Percentiles rank a stretch among this genome's conserved stretches.
These are phyloP conservation scores for Ascochyta clinopodiicola DNA, from an alignment of 2,329 filamentous ascomycete genomes.

Conservation along the genomic window DNA sequence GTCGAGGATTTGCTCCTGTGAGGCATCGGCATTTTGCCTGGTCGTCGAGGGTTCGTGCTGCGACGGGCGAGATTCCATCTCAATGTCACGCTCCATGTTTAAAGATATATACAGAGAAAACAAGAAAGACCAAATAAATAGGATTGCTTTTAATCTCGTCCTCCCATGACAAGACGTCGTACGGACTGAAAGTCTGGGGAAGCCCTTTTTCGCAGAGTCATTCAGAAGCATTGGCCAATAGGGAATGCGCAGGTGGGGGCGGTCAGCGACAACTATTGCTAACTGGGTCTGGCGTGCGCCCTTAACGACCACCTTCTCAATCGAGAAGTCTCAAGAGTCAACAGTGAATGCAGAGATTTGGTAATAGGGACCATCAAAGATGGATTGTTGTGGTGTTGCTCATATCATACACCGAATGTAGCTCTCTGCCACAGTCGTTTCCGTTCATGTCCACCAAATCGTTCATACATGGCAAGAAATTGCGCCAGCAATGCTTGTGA, in stretches of 20 bases:
- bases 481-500: constrained; percentile 17
- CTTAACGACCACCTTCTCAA: constrained; percentile 9
- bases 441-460: constrained; percentile 3
- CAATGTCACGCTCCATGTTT: constrained; percentile 5
- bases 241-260: not conserved
- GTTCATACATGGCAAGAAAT: constrained; percentile 15
- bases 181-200: constrained; percentile 3
- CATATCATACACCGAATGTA: constrained; percentile 10
- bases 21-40: not conserved
- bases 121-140: not conserved
- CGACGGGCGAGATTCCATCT: constrained; percentile 1
- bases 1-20: constrained; percentile 3
- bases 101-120: not conserved
- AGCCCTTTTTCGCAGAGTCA: constrained; percentile 11
- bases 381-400: constrained; percentile 7
- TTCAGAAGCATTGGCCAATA: not conserved
- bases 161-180: not conserved
- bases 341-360: not conserved
- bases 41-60: not conserved
- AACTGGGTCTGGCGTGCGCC: constrained; percentile 17
- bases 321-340: not conserved
- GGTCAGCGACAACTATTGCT: not conserved
- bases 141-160: not conserved
- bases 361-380: not conserved
- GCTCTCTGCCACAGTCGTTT: constrained; percentile 1